Base-by-base conservation (phyloP, 2,329 filamentous ascomycete genomes). In the Fusarium pseudocircinatum region DNA sequence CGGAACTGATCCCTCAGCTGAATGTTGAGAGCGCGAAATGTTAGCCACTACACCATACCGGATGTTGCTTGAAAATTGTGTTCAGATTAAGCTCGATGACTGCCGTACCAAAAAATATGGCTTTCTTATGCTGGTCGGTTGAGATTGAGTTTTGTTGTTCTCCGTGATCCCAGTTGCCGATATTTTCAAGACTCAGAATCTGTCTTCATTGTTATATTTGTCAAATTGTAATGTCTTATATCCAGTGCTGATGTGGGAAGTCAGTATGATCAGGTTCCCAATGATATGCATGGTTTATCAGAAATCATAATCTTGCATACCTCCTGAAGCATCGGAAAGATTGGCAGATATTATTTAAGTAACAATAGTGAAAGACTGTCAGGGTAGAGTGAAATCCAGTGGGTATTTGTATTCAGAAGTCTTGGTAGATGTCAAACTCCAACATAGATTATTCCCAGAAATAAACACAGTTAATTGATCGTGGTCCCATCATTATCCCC, bases 41-140 rank as follows among this genome's bases (percentile, higher is more conserved):
- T 79, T 79, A 78, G 77, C 78, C 78, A 79, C 77, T 79, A 79
- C 78, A 79, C 78, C 78, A 79, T 79, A 79, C 78, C 78, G 78
- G 78, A 79, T 37, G 53, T 30, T 47, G 6, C 44, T 22, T 47
- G 9, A 7, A 22, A 12, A 12, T 28, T 6, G 1, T 3, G 4
- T 6, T 30, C 14, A n/a, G 6, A 47, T 30, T 30, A 8, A 3
- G 6, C 10, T 16, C 1, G 30, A 47, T 47, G 2, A 6, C 8
- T 6, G 26, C 10, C 26, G 3, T 0, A 6, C 4, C 1, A 0
- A 2, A 30, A 3, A 4, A 22, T 11, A 22, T 15, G 9, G 7
- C 26, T 22, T 47, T 11, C 13, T 28, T 14, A 20, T 20, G 9
- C 13, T 44, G 20, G 20, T 44, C 12, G 13, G 53, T 34, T 28